A percentile compares a stretch with the other conserved stretches of the same genome.
These are phyloP conservation scores for Podila minutissima DNA, from an alignment of 192 early-diverging fungal species.

Conservation along the genomic window DNA sequence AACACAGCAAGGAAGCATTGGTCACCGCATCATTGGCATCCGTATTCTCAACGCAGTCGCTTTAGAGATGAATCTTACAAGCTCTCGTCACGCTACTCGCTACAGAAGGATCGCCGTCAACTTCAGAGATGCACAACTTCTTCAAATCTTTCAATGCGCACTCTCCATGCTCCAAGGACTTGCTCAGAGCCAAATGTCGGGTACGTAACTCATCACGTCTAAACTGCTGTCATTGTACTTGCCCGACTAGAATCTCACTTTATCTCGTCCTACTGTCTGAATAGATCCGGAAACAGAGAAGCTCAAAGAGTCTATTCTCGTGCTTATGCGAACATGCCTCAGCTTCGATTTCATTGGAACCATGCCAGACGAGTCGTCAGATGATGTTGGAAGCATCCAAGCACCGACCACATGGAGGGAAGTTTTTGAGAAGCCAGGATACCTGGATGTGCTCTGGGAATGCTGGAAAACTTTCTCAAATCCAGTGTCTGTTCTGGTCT, in stretches of 20 bases:
- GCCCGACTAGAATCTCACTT: too few relatives aligned
- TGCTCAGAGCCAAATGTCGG: constrained; percentile 14
- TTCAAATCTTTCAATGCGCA: constrained; percentile 39
- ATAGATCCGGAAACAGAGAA: constrained; percentile 34
- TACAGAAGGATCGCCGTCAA: constrained; percentile 40
- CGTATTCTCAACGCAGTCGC: constrained; percentile 33
- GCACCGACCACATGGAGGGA: constrained; percentile 84
- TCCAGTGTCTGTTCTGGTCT: constrained; percentile 63
- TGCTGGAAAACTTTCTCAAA: constrained; percentile 49
- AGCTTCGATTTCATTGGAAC: constrained; percentile 46
- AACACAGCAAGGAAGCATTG: constrained; percentile 5
- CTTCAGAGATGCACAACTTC: constrained; percentile 40
- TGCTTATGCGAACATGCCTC: constrained; percentile 36
- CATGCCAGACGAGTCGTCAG: constrained; percentile 38
- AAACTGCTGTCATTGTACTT: too few relatives aligned
- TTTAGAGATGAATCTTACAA: constrained; percentile 35
- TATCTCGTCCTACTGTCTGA: too few relatives aligned
- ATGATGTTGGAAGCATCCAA: constrained; percentile 59
- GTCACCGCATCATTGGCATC: constrained; percentile 29
- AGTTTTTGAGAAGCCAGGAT: constrained; percentile 74
- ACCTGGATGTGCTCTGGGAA: constrained; percentile 73
- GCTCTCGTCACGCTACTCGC: constrained; percentile 25
- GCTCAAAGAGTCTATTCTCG: constrained; percentile 35
- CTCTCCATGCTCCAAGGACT: constrained; percentile 12
- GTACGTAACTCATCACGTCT: constrained; percentile 1